Evolutionary conservation across 768 basidiomycete genomes (phyloP), one percentile per base, ranked within the genome.

Genomic region (Erythrobasidium yunnanense): DNA sequence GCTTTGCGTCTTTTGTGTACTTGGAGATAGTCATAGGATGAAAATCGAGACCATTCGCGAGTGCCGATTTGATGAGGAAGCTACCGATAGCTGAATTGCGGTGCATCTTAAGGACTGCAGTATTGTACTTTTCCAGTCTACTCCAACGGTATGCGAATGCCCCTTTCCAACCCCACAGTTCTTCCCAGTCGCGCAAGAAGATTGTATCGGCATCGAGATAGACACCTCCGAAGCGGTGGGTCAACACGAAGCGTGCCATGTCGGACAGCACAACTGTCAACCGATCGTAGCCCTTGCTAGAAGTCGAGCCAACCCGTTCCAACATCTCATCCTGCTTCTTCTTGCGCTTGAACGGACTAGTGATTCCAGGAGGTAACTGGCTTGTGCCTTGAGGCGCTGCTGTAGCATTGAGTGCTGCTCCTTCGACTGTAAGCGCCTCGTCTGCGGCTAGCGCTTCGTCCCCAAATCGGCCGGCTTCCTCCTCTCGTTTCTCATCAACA

Each of bases 101-200:
- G 82, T 93, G 90, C 79, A 99, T 80, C 74, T 86, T 88, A 67
- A 99, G 81, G 11, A 97, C 90, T 1, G 95, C 92, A 13, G 93
- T 97, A 79, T 97, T 96, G 77, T 96, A 96, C 75, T 86, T 88
- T 73, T 87, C 83, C 68, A 92, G 79, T 52, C 89, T 85, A 22
- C 87, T 89, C 93, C 93, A 99, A 1, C 93, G 82, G 75, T 96
- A 97, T 6, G 93, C 92, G 72, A 95, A 99, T 18, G 91, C 90
- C 38, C 92, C 92, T 71, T 86, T 84, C 86, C 88, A 95, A 29
- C 89, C 90, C 90, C 90, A 96, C 4, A 99, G 79, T 71, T 97
- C 93, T 74, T 95, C 92, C 95, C 95, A 99, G 73, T 99, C 93
- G 22, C 95, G 86, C 32, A 99, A 78, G 71, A 99, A 84, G 69